Conservation (phyloP, 2,329 filamentous ascomycete genomes). For the Cryphonectria carpinicola region DNA sequence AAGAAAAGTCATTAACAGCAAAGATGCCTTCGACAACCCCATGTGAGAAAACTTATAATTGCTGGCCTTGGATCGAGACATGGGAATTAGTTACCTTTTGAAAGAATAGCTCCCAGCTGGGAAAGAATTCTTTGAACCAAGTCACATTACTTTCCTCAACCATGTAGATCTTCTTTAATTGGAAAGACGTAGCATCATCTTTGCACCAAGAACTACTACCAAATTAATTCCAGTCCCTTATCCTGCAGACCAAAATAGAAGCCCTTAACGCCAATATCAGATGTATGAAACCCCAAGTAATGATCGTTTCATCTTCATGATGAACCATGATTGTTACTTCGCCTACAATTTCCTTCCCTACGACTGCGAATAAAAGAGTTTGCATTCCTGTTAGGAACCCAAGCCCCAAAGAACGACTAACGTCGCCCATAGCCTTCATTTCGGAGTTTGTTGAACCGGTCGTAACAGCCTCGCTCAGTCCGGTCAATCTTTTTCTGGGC, state of each 20-base stretch:
- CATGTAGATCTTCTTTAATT: not conserved
- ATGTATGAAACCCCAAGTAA: not conserved
- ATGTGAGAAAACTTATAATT: too few species aligned
- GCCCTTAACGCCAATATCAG: not conserved
- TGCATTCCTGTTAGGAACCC: not conserved
- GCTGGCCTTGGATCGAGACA: too few species aligned
- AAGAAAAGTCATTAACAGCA: too few species aligned
- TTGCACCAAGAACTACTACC: not conserved
- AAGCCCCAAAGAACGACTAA: not conserved
- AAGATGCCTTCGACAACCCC: too few species aligned
- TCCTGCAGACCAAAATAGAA: not conserved
- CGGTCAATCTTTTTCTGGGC: conserved; percentile 25
- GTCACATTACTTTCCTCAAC: not conserved
- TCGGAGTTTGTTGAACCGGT: conserved; percentile 28
- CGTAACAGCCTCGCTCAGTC: conserved; percentile 28
- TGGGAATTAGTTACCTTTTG: too few species aligned
- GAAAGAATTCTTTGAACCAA: not conserved
- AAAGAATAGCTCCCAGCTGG: not conserved
- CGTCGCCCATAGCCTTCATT: conserved; percentile 22
- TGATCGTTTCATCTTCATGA: not conserved
- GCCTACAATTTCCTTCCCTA: not conserved
- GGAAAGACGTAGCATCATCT: not conserved
- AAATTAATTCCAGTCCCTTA: not conserved
- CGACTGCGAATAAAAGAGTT: not conserved
- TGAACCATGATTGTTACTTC: not conserved